Base-by-base conservation (phyloP, 2,329 filamentous ascomycete genomes). In the Penicillium sp. region DNA sequence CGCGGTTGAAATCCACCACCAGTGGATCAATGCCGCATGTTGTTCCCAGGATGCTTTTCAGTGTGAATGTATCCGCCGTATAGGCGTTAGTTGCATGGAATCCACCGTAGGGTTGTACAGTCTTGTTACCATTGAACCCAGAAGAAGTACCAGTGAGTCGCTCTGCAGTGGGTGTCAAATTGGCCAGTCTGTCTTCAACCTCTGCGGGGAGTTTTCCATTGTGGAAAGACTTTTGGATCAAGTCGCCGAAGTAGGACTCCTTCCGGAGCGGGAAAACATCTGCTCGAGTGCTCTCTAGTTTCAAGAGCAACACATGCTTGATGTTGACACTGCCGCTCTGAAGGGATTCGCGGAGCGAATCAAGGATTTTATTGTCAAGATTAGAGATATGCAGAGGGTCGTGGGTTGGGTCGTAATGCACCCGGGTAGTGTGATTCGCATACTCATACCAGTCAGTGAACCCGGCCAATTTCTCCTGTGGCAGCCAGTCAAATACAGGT, bases 311-410 rank as follows among this genome's bases (percentile, higher is more conserved):
- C 14, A 75, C 61, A 45, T 75, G 71, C 33, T 70, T 70, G 41
- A 75, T 70, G 4, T 65, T 62, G 10, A 73, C 50, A 25, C 52
- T 30, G 5, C 54, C 59, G 6, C 37, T 46, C 7, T 46, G 40
- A 4, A 63, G 39, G 1, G 56, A 42, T 8, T 60, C 61, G 4
- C 54, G 53, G 28, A 61, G 45, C 8, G 60, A 56, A n/a, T 53
- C 55, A 16, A 63, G 36, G 4, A 74, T 41, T 0, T 65, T 58
- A 3, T 68, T 54, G 2, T 71, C 57, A 3, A 71, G 57, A 29
- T 75, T 75, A 2, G 68, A 68, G 16, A 74, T 64, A 39, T 67
- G 71, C n/a, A 74, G 29, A 0, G 73, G 73, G 35, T 75, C 73
- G 3, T 62, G 49, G 3, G 54, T 54, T 3, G 72, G 62, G 29